A percentile compares a stretch with the other conserved stretches of the same genome.
Evolutionary conservation across 2,329 filamentous ascomycete genomes (phyloP).

Genomic region (Colletotrichum navitas): DNA sequence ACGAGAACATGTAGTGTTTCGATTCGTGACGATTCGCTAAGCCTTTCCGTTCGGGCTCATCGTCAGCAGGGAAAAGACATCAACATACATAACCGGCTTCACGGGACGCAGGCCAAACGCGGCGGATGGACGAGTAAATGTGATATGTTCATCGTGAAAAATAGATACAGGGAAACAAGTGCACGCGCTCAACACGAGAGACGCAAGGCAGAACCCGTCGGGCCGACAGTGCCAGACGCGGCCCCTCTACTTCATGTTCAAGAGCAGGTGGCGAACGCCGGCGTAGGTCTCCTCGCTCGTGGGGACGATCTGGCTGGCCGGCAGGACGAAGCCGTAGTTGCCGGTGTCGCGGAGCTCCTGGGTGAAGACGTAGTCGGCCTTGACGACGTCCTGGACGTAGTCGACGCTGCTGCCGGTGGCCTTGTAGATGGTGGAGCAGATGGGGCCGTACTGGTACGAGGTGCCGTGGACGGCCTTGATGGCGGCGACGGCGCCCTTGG

Average conservation of each 20-base stretch:
- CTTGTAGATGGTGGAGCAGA: constrained; percentile 73
- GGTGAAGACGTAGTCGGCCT: constrained; percentile 57
- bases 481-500: constrained; percentile 61
- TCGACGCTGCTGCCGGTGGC: constrained; percentile 62
- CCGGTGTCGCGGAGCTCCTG: constrained; percentile 55
- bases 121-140: too few species aligned
- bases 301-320: constrained; percentile 57
- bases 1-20: too few species aligned
- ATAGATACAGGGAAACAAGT: not conserved
- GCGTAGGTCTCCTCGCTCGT: constrained; percentile 59
- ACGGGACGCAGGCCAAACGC: not conserved
- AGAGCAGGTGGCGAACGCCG: constrained; percentile 70
- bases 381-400: constrained; percentile 58
- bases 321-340: constrained; percentile 58
- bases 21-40: not conserved
- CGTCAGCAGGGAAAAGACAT: not conserved
- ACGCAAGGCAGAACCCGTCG: fast-evolving
- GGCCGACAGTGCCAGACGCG: too few species aligned
- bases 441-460: constrained; percentile 60
- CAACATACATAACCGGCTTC: not conserved
- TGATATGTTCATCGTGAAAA: not conserved
- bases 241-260: constrained; percentile 52
- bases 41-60: not conserved
- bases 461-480: constrained; percentile 59
- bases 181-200: not conserved